Percentiles rank a stretch among this genome's conserved stretches.
These are phyloP conservation scores for Capniomyces stellatus DNA, from an alignment of 371 early-diverging fungal species.

Conservation along the genomic window DNA sequence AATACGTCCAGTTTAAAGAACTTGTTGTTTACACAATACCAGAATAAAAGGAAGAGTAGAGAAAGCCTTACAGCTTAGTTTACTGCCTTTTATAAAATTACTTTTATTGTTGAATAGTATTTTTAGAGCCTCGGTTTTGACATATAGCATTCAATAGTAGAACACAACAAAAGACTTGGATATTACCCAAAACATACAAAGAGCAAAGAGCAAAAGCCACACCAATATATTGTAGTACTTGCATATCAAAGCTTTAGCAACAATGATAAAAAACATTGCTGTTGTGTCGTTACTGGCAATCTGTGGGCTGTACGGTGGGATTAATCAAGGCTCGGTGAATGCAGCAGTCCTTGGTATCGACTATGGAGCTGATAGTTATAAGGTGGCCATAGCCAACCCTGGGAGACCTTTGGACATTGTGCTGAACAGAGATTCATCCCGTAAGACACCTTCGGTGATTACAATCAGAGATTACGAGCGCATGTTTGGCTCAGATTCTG, in stretches of 20 bases:
- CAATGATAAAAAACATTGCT: not conserved
- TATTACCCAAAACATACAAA: not conserved
- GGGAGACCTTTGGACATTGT: constrained; percentile 83
- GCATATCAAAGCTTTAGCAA: not conserved
- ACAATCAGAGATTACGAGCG: constrained; percentile 64
- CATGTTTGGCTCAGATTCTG: constrained; percentile 73
- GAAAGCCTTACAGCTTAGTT: too few species aligned
- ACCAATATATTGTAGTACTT: not conserved
- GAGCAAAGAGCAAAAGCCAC: not conserved
- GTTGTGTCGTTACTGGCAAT: not conserved
- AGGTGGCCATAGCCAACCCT: constrained; percentile 79
- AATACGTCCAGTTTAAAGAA: too few species aligned
- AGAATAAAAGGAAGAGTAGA: too few species aligned
- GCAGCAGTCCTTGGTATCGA: constrained; percentile 79
- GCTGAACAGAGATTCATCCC: constrained; percentile 84
- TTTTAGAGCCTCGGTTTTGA: too few species aligned
- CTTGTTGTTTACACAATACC: too few species aligned
- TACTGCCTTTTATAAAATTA: too few species aligned
- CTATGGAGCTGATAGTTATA: constrained; percentile 92
- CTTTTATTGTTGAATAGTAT: too few species aligned
- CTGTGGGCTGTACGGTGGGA: not conserved
- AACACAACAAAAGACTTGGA: not conserved
- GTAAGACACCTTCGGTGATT: constrained; percentile 76
- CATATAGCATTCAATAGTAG: not conserved
- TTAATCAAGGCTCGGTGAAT: not conserved